Percentiles rank a stretch among this genome's conserved stretches.
phyloP scores from a whole-genome alignment of 2,329 filamentous ascomycete species.

The Botryotinia globosa region DNA sequence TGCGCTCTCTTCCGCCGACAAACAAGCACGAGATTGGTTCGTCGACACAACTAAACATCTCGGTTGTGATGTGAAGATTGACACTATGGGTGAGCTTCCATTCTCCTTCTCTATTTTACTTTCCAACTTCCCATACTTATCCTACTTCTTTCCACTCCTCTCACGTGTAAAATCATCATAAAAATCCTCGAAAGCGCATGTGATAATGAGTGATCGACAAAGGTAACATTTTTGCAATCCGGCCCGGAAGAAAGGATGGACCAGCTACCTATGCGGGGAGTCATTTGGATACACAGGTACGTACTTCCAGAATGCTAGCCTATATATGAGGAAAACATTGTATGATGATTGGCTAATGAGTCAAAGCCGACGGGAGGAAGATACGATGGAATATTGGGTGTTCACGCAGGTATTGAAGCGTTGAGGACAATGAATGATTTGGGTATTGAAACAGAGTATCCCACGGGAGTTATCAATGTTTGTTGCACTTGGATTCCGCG shows the following conservation, averaged over 20 bases:
- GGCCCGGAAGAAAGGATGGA: constrained; percentile 58
- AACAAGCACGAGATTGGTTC: constrained; percentile 45
- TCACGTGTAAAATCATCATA: no score
- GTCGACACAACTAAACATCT: background rate
- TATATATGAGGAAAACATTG: background rate
- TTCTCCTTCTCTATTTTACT: background rate
- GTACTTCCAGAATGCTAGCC: background rate
- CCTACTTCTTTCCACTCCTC: no score
- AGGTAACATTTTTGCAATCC: constrained; percentile 70
- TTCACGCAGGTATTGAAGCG: constrained; percentile 71
- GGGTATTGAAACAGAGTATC: constrained; percentile 62
- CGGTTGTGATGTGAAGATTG: constrained; percentile 10
- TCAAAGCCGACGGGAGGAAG: constrained; percentile 59
- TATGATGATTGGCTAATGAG: constrained; percentile 43
- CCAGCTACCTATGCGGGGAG: constrained; percentile 68
- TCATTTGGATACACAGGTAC: constrained; percentile 61
- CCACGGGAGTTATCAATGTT: constrained; percentile 32
- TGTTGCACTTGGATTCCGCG: background rate
- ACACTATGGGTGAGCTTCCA: background rate
- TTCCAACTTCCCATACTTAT: background rate
- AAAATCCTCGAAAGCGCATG: no score
- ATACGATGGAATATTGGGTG: constrained; percentile 72
- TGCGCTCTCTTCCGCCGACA: constrained; percentile 68
- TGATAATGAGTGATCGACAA: background rate
- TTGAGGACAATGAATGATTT: constrained; percentile 66